Conservation (phyloP, 306 rosid genomes). For the Urtica urens region DNA sequence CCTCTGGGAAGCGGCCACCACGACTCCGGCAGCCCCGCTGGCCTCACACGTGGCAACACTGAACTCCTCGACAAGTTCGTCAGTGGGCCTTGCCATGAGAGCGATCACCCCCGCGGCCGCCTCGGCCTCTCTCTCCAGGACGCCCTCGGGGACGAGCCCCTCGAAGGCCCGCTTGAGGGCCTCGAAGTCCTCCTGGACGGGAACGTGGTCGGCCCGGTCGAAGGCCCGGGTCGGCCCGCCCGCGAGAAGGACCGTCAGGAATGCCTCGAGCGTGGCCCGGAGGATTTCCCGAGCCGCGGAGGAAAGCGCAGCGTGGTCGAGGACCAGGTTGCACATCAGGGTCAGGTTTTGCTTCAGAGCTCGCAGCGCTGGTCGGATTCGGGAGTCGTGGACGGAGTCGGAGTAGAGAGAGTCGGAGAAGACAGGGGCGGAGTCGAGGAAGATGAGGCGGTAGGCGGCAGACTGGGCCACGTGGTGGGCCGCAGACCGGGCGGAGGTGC, state of each 20-base stretch:
- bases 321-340: conserved; percentile 47
- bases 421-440: conserved; percentile 63
- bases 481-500: conserved; percentile 38
- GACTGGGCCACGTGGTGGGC: conserved; percentile 76
- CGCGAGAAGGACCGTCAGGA: conserved; percentile 79
- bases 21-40: conserved; percentile 48
- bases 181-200: conserved; percentile 68
- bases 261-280: conserved; percentile 79
- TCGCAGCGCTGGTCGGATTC: conserved; percentile 65
- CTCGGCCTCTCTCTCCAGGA: conserved; percentile 66
- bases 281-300: conserved; percentile 75
- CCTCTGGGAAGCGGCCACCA: conserved; percentile 32
- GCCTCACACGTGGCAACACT: conserved; percentile 59
- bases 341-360: conserved; percentile 66
- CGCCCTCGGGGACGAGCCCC: conserved; percentile 59
- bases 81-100: conserved; percentile 59
- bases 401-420: conserved; percentile 65
- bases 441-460: conserved; percentile 76
- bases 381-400: conserved; percentile 45
- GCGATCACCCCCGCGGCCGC: conserved; percentile 59
- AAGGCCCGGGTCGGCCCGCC: conserved; percentile 72
- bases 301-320: conserved; percentile 65
- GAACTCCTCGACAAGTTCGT: conserved; percentile 80
- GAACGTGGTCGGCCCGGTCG: conserved; percentile 36
- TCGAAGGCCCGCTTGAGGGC: conserved; percentile 63